A percentile compares a stretch with the other conserved stretches of the same genome.
Evolutionary conservation across 2,329 filamentous ascomycete genomes (phyloP).

Genomic region (Cryphonectria radicalis): DNA sequence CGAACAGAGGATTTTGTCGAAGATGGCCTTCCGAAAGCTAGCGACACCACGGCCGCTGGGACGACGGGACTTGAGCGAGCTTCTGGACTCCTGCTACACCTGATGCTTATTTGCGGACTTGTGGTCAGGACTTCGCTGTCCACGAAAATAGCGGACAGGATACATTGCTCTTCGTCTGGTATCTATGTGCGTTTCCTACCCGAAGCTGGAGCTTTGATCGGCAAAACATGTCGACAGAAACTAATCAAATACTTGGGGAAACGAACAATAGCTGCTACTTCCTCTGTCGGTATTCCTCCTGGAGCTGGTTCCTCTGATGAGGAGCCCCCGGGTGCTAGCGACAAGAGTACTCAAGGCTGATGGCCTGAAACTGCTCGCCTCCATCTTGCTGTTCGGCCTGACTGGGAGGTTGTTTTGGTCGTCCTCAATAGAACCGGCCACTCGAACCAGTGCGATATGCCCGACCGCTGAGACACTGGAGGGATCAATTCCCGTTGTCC

Average conservation of each 20-base stretch:
- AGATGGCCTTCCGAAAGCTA: neutral
- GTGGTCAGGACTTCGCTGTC: neutral
- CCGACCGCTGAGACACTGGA: neutral
- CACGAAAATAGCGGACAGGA: neutral
- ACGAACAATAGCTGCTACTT: neutral
- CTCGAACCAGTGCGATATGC: conserved; percentile 7
- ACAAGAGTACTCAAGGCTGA: neutral
- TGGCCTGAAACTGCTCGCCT: neutral
- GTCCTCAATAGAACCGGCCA: neutral
- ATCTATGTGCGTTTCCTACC: neutral
- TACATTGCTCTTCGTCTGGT: conserved; percentile 5
- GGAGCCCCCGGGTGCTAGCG: neutral
- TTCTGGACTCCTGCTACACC: neutral
- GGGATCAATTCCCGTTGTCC: neutral
- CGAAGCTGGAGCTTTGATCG: neutral
- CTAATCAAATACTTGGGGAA: neutral
- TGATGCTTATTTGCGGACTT: neutral
- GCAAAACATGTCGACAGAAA: too few relatives aligned
- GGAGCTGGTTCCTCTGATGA: neutral
- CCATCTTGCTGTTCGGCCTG: neutral
- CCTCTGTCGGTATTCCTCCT: neutral
- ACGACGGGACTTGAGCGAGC: neutral
- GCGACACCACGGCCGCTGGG: neutral
- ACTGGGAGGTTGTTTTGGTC: conserved; percentile 2
- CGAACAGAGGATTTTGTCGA: neutral